These are phyloP conservation scores for Blastobotrys petasosporus DNA, from an alignment of 1,139 yeast genomes.

Conservation along the genomic window DNA sequence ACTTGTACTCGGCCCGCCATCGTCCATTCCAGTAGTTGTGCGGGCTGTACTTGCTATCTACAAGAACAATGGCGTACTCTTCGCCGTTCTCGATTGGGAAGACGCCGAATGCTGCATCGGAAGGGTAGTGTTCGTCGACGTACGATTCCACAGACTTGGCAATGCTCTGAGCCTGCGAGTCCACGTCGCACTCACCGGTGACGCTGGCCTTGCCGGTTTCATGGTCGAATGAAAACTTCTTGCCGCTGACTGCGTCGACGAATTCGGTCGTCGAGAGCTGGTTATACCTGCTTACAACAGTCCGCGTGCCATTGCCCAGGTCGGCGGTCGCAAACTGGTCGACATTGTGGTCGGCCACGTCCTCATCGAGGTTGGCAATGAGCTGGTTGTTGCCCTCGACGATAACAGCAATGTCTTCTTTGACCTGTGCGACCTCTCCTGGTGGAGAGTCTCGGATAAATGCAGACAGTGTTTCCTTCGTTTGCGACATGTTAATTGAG, in stretches of 20 bases:
- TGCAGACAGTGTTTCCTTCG: slow-evolving; percentile 27
- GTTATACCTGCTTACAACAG: slow-evolving; percentile 45
- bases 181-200: slow-evolving; percentile 37
- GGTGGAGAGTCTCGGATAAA: slow-evolving; percentile 51
- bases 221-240: slow-evolving; percentile 60
- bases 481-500: neutral
- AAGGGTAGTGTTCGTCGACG: slow-evolving; percentile 42
- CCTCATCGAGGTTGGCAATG: slow-evolving; percentile 27
- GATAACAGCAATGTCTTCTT: slow-evolving; percentile 31
- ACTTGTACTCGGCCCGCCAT: slow-evolving; percentile 68
- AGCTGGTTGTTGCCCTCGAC: slow-evolving; percentile 33
- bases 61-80: slow-evolving; percentile 46
- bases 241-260: slow-evolving; percentile 43
- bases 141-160: slow-evolving; percentile 35
- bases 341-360: slow-evolving; percentile 42
- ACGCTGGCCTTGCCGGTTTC: slow-evolving; percentile 43
- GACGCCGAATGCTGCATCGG: slow-evolving; percentile 41
- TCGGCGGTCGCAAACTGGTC: slow-evolving; percentile 39
- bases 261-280: slow-evolving; percentile 33
- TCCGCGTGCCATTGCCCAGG: slow-evolving; percentile 25
- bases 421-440: slow-evolving; percentile 37
- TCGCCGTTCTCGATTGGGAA: slow-evolving; percentile 45
- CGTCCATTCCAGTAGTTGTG: slow-evolving; percentile 84
- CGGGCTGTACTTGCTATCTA: slow-evolving; percentile 70
- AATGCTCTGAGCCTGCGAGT: slow-evolving; percentile 18